Evolutionary conservation across 164 flowering plant genomes (phyloP).

Genomic region (Cinnamomum micranthum): DNA sequence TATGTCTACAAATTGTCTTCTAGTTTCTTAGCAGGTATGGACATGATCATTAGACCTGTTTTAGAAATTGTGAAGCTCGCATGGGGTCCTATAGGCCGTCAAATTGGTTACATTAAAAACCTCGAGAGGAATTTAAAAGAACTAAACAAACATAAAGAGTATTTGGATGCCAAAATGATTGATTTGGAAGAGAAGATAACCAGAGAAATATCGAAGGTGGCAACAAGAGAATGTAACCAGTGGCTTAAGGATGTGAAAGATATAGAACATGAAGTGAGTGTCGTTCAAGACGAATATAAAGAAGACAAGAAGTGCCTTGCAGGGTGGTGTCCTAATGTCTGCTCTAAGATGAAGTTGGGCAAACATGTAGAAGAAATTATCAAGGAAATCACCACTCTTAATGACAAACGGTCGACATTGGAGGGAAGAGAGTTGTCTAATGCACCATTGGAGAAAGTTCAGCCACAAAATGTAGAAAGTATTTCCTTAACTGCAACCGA

Average conservation of each 20-base stretch:
- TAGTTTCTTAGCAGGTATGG: not conserved
- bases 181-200: not conserved
- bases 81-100: not conserved
- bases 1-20: not conserved
- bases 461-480: not conserved
- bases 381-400: not conserved
- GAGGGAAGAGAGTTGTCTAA: not conserved
- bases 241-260: constrained; percentile 1
- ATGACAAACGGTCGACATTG: not conserved
- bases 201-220: not conserved
- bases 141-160: not conserved
- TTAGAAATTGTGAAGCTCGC: not conserved
- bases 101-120: not conserved
- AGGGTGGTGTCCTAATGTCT: constrained; percentile 3
- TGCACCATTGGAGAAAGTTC: not conserved
- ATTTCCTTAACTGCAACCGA: not conserved
- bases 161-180: not conserved
- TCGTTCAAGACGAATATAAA: not conserved
- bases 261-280: not conserved
- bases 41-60: not conserved
- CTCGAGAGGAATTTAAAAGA: not conserved
- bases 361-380: not conserved
- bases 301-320: not conserved
- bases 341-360: not conserved
- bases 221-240: not conserved